Evolutionary conservation across 1,284 basidiomycete genomes (phyloP).

Genomic region (Mycena citricolor): DNA sequence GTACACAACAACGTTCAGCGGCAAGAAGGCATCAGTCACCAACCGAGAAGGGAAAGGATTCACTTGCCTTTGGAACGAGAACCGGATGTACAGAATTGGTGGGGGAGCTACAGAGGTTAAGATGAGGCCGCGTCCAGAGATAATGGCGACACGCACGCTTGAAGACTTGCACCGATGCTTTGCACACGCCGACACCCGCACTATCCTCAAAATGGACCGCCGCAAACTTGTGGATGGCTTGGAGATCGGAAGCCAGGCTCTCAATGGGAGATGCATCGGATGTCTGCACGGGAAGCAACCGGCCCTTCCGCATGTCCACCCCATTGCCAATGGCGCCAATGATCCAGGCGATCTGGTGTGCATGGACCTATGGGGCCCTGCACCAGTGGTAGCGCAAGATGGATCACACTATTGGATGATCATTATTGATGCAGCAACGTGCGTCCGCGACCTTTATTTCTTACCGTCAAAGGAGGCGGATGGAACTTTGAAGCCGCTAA

Average conservation of each 20-base stretch:
- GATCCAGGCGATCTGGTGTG: not conserved
- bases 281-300: not conserved
- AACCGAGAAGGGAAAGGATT: not conserved
- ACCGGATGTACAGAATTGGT: conserved; percentile 1
- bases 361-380: conserved; percentile 5
- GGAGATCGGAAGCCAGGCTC: conserved; percentile 1
- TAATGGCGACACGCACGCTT: not conserved
- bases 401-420: conserved; percentile 8
- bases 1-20: conserved; percentile 9
- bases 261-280: not conserved
- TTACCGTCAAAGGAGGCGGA: not conserved
- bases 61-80: not conserved
- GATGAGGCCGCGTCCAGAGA: not conserved
- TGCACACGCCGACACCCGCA: not conserved
- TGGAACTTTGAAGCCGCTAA: not conserved
- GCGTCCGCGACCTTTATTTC: not conserved
- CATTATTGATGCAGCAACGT: not conserved
- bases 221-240: conserved; percentile 1
- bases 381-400: not conserved
- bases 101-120: not conserved
- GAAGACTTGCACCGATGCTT: not conserved
- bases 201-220: not conserved
- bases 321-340: not conserved
- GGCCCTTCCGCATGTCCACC: not conserved
- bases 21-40: not conserved